Percentiles rank a stretch among this genome's conserved stretches.
phyloP scores from a whole-genome alignment of 345 rosid genomes.

The Citrus glauca region DNA sequence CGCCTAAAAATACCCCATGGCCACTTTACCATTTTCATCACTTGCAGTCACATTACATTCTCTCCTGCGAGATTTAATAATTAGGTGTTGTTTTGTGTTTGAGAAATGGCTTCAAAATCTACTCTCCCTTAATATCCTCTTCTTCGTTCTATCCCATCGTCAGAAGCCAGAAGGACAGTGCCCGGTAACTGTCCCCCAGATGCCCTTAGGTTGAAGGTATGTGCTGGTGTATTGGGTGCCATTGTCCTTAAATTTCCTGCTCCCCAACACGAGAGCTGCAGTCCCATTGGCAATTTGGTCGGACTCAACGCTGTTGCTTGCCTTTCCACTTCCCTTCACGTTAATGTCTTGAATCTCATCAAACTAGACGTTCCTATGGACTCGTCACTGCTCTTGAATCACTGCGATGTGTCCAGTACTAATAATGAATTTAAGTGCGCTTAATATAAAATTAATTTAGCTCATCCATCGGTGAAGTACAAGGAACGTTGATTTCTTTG shows the following conservation, averaged over 20 bases:
- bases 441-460: background rate
- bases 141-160: background rate
- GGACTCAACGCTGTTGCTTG: constrained; percentile 23
- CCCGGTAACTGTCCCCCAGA: background rate
- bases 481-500: background rate
- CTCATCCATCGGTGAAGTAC: background rate
- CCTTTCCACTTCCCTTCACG: constrained; percentile 26
- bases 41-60: background rate
- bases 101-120: background rate
- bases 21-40: background rate
- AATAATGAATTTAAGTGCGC: constrained; percentile 49
- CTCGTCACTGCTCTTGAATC: constrained; percentile 47
- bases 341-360: constrained; percentile 12
- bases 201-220: background rate
- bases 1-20: background rate
- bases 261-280: background rate
- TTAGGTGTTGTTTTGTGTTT: background rate
- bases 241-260: background rate
- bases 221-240: background rate
- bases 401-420: constrained; percentile 39
- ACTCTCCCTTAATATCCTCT: background rate
- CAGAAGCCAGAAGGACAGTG: background rate
- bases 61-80: background rate
- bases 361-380: constrained; percentile 45
- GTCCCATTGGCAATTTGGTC: background rate